A percentile compares a stretch with the other conserved stretches of the same genome.
These are phyloP conservation scores for Drechslerella stenobrocha DNA, from an alignment of 2,329 filamentous ascomycete species.

Conservation along the genomic window DNA sequence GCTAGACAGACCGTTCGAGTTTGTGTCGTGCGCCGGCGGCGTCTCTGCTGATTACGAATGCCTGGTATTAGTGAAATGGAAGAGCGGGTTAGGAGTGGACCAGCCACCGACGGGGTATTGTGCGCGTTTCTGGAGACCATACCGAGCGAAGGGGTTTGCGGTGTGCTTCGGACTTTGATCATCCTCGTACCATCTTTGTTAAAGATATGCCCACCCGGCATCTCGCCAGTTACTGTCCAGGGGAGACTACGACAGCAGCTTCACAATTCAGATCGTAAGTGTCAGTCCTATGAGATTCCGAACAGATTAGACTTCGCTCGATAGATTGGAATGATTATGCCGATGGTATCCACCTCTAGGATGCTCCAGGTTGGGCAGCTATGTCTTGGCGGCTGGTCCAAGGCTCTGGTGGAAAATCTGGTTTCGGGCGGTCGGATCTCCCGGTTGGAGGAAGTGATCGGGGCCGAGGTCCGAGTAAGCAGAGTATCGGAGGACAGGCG, in stretches of 20 bases:
- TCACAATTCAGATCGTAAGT: conserved; percentile 15
- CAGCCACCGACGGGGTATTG: background rate
- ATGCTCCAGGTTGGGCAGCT: conserved; percentile 16
- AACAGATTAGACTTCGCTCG: conserved; percentile 21
- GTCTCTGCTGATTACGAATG: conserved; percentile 19
- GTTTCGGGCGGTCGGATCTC: conserved; percentile 17
- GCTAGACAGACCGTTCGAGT: conserved; percentile 39
- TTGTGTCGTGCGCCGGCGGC: conserved; percentile 41
- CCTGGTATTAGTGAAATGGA: conserved; percentile 17
- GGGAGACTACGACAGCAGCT: conserved; percentile 26
- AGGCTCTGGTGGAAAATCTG: conserved; percentile 14
- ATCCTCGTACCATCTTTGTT: conserved; percentile 54
- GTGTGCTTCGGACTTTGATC: conserved; percentile 52
- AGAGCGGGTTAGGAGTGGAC: background rate
- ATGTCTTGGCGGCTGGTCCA: conserved; percentile 19
- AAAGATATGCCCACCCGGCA: conserved; percentile 51
- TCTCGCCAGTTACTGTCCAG: conserved; percentile 45
- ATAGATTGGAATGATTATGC: conserved; percentile 10
- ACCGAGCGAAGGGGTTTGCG: conserved; percentile 45
- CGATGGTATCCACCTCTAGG: conserved; percentile 22
- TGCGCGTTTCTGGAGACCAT: conserved; percentile 17
- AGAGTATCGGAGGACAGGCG: conserved; percentile 15
- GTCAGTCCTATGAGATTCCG: conserved; percentile 23
- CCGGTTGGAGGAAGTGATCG: conserved; percentile 7
- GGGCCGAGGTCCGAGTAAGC: conserved; percentile 19